Conservation (phyloP, 495 filamentous ascomycete species). For the Aspergillus coremiiformis region DNA sequence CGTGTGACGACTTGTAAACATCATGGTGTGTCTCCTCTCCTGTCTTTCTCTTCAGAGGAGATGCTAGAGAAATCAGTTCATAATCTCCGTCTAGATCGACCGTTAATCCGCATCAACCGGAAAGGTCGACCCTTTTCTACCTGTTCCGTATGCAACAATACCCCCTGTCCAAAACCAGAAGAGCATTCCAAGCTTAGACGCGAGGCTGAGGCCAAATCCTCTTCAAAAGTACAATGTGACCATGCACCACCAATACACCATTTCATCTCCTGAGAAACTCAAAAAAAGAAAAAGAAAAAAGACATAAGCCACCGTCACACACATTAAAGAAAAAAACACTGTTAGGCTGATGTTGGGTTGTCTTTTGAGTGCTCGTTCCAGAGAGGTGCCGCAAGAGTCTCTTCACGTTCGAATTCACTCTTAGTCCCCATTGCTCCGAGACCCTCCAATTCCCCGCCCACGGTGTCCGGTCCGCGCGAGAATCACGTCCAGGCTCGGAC, state of each 20-base stretch:
- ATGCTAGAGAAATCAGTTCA: no score
- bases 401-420: constrained; percentile 23
- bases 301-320: constrained; percentile 14
- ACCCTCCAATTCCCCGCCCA: constrained; percentile 16
- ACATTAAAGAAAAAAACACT: constrained; percentile 11
- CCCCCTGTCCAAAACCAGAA: constrained; percentile 81
- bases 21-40: constrained; percentile 32
- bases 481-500: background rate
- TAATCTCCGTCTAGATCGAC: constrained; percentile 56
- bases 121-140: constrained; percentile 96
- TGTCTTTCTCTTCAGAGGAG: constrained; percentile 20
- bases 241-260: constrained; percentile 6
- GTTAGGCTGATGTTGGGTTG: constrained; percentile 27
- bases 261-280: background rate
- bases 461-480: background rate
- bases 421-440: constrained; percentile 36
- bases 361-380: constrained; percentile 20
- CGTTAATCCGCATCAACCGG: constrained; percentile 89
- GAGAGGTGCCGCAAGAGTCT: constrained; percentile 28
- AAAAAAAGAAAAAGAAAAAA: background rate
- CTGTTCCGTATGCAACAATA: constrained; percentile 87
- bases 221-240: constrained; percentile 20
- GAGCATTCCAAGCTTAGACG: constrained; percentile 93
- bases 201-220: constrained; percentile 66
- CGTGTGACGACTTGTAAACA: constrained; percentile 58